phyloP scores from a whole-genome alignment of 441 rosid genomes.

The Lepidium campestre region DNA sequence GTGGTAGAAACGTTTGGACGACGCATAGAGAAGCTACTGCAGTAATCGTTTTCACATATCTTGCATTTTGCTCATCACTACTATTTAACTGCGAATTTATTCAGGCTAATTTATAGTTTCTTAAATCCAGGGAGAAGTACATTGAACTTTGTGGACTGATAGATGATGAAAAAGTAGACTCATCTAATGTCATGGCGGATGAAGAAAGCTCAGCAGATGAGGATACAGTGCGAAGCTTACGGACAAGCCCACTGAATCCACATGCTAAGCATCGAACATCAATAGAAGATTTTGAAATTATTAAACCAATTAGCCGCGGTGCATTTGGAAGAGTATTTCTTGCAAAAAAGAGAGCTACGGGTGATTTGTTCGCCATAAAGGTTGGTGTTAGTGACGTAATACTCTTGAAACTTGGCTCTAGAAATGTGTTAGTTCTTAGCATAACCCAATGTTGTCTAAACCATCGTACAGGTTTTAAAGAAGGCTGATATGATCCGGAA shows the following conservation, averaged over 20 bases:
- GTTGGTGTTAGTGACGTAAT: slow-evolving; percentile 31
- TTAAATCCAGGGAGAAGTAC: slow-evolving; percentile 76
- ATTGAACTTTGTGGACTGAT: slow-evolving; percentile 69
- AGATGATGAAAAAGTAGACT: slow-evolving; percentile 75
- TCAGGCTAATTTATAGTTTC: slow-evolving; percentile 1
- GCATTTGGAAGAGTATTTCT: slow-evolving; percentile 97
- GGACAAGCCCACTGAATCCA: slow-evolving; percentile 81
- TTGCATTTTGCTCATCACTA: slow-evolving; percentile 4
- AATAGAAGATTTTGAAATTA: slow-evolving; percentile 96
- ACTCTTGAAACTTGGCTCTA: background rate
- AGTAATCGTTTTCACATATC: slow-evolving; percentile 42
- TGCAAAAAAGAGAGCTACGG: slow-evolving; percentile 84
- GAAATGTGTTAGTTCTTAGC: background rate
- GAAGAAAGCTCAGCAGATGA: slow-evolving; percentile 87
- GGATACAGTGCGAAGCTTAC: slow-evolving; percentile 70
- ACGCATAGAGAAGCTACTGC: slow-evolving; percentile 87
- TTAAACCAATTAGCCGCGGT: slow-evolving; percentile 96
- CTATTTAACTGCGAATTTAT: background rate
- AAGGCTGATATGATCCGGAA: slow-evolving; percentile 97
- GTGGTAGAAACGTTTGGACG: slow-evolving; percentile 97
- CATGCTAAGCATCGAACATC: slow-evolving; percentile 85
- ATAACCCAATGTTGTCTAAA: slow-evolving; percentile 1
- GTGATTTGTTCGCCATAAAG: slow-evolving; percentile 96
- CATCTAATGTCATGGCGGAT: slow-evolving; percentile 57
- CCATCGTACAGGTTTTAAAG: slow-evolving; percentile 67